These are phyloP conservation scores for Suillus fuscotomentosus DNA, from an alignment of 768 basidiomycete genomes.

Conservation along the genomic window DNA sequence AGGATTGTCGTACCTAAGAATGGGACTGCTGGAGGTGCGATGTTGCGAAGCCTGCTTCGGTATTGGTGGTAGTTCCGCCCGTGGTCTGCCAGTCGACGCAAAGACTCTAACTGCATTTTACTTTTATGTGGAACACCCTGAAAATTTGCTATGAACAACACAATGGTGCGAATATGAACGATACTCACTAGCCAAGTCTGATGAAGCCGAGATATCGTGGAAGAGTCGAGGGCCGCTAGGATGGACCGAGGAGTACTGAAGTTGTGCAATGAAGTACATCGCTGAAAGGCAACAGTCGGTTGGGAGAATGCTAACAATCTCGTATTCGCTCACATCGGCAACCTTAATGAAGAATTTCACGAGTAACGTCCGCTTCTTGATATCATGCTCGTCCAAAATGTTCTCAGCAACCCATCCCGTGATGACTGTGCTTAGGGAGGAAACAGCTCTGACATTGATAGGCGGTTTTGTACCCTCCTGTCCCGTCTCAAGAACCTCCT, in stretches of 20 bases:
- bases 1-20: slow-evolving; percentile 70
- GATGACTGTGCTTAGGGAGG: slow-evolving; percentile 85
- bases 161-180: background rate
- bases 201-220: slow-evolving; percentile 86
- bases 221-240: slow-evolving; percentile 92
- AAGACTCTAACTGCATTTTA: slow-evolving; percentile 68
- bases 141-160: background rate
- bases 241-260: slow-evolving; percentile 93
- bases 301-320: slow-evolving; percentile 9
- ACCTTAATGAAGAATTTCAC: slow-evolving; percentile 95
- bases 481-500: slow-evolving; percentile 85
- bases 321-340: slow-evolving; percentile 64
- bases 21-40: slow-evolving; percentile 89
- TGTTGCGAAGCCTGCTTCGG: slow-evolving; percentile 80
- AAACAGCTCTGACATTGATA: slow-evolving; percentile 78
- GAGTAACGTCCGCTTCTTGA: slow-evolving; percentile 73
- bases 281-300: slow-evolving; percentile 45
- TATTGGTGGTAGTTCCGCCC: slow-evolving; percentile 90
- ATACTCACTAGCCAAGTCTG: slow-evolving; percentile 89
- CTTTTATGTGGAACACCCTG: slow-evolving; percentile 88
- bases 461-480: slow-evolving; percentile 65
- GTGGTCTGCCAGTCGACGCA: slow-evolving; percentile 89
- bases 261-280: slow-evolving; percentile 80
- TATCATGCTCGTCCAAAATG: slow-evolving; percentile 87
- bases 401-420: slow-evolving; percentile 97